These are phyloP conservation scores for Carnegiea gigantea DNA, from an alignment of 179 eudicot genomes.

Conservation along the genomic window DNA sequence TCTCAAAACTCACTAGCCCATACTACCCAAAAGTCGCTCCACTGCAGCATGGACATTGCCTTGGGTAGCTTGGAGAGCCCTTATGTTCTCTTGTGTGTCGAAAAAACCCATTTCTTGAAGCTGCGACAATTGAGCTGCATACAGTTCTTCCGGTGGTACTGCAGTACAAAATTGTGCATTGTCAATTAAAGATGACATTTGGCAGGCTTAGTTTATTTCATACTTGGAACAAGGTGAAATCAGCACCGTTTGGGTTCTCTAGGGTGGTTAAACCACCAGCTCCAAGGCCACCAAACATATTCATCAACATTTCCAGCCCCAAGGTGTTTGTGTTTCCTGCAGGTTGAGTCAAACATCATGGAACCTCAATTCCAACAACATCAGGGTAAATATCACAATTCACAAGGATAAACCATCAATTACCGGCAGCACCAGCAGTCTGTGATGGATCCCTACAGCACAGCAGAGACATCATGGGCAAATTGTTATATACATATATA, in stretches of 20 bases:
- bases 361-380: background rate
- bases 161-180: background rate
- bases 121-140: slow-evolving; percentile 84
- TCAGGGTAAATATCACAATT: background rate
- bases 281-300: slow-evolving; percentile 93
- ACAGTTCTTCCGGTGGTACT: slow-evolving; percentile 96
- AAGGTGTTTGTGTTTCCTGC: slow-evolving; percentile 58
- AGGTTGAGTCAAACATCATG: background rate
- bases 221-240: too few relatives aligned
- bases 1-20: slow-evolving; percentile 49
- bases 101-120: slow-evolving; percentile 94
- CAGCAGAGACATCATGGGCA: background rate
- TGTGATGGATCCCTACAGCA: slow-evolving; percentile 57
- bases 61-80: slow-evolving; percentile 77
- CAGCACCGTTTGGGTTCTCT: slow-evolving; percentile 53
- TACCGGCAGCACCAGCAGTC: slow-evolving; percentile 67
- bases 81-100: slow-evolving; percentile 77
- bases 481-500: background rate
- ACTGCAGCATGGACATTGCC: slow-evolving; percentile 98
- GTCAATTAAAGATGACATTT: slow-evolving; percentile 3
- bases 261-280: slow-evolving; percentile 63
- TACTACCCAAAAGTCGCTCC: slow-evolving; percentile 76
- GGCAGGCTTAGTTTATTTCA: too few relatives aligned
- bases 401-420: background rate
- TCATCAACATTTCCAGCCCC: slow-evolving; percentile 87